A percentile compares a stretch with the other conserved stretches of the same genome.
These are phyloP conservation scores for Microstroma glucosiphilum DNA, from an alignment of 1,284 basidiomycete species.

Conservation along the genomic window DNA sequence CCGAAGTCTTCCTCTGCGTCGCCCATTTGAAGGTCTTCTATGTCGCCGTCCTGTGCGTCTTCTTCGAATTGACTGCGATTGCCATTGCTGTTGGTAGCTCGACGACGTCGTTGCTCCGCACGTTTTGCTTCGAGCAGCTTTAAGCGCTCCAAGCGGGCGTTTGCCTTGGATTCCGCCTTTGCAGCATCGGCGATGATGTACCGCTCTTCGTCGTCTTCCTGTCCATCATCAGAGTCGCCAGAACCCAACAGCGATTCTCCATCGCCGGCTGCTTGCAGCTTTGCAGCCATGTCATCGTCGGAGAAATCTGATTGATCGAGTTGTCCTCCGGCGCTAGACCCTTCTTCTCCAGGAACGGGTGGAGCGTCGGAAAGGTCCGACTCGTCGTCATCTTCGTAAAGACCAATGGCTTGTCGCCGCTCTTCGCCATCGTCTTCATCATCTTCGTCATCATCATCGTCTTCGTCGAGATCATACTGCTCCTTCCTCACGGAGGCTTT, in stretches of 20 bases:
- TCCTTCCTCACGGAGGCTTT: constrained; percentile 40
- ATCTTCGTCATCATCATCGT: constrained; percentile 16
- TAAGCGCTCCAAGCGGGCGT: constrained; percentile 11
- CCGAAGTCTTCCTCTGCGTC: constrained; percentile 17
- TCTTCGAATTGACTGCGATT: constrained; percentile 15
- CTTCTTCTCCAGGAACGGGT: neutral
- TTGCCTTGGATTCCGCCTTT: constrained; percentile 17
- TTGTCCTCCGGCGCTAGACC: neutral
- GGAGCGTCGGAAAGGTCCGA: constrained; percentile 15
- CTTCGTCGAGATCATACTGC: constrained; percentile 28
- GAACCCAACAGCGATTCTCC: constrained; percentile 48
- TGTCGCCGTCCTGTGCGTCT: constrained; percentile 21
- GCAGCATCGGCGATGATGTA: constrained; percentile 45
- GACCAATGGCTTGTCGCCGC: neutral
- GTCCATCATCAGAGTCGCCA: constrained; percentile 39
- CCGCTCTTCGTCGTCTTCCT: constrained; percentile 41
- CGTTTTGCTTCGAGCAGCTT: constrained; percentile 10
- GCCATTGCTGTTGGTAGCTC: neutral
- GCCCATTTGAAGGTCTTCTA: constrained; percentile 5
- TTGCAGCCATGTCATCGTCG: constrained; percentile 44
- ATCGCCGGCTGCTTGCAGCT: constrained; percentile 44
- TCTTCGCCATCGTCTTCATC: constrained; percentile 13
- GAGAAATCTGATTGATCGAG: constrained; percentile 22
- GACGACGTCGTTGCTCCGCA: neutral
- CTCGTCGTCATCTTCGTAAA: constrained; percentile 12